Conservation (phyloP, 306 rosid genomes). For the Fagus sylvatica region DNA sequence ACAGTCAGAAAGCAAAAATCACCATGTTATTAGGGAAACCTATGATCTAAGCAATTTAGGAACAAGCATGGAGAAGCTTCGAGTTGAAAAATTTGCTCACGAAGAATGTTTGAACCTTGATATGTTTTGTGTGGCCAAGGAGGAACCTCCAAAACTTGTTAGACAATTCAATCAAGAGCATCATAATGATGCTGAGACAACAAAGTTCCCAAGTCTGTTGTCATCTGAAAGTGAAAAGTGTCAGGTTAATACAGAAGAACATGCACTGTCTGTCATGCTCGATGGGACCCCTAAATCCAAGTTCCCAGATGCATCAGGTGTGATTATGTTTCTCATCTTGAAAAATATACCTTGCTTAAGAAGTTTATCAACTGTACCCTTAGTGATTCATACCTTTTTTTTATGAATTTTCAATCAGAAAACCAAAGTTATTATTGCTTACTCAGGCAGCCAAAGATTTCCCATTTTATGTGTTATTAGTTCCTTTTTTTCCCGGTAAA, state of each 20-base stretch:
- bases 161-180: constrained; percentile 33
- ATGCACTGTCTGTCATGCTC: constrained; percentile 21
- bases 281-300: constrained; percentile 44
- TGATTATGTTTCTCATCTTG: constrained; percentile 13
- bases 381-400: background rate
- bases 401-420: background rate
- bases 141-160: constrained; percentile 29
- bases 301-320: constrained; percentile 45
- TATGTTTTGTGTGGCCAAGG: constrained; percentile 20
- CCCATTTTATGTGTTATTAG: constrained; percentile 8
- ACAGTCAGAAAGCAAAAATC: constrained; percentile 29
- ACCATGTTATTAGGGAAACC: constrained; percentile 27
- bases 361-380: background rate
- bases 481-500: background rate
- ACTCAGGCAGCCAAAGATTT: background rate
- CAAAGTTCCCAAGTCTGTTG: constrained; percentile 27
- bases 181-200: constrained; percentile 26
- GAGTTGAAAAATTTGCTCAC: constrained; percentile 26
- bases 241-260: constrained; percentile 15
- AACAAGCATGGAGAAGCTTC: constrained; percentile 45
- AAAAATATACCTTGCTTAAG: background rate
- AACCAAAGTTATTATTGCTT: background rate
- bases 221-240: constrained; percentile 36
- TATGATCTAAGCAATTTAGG: constrained; percentile 18
- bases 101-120: constrained; percentile 36